Evolutionary conservation across 176 grass and related monocot genomes (phyloP), one percentile per base, ranked within the genome.

Genomic region (Leersia perrieri): DNA sequence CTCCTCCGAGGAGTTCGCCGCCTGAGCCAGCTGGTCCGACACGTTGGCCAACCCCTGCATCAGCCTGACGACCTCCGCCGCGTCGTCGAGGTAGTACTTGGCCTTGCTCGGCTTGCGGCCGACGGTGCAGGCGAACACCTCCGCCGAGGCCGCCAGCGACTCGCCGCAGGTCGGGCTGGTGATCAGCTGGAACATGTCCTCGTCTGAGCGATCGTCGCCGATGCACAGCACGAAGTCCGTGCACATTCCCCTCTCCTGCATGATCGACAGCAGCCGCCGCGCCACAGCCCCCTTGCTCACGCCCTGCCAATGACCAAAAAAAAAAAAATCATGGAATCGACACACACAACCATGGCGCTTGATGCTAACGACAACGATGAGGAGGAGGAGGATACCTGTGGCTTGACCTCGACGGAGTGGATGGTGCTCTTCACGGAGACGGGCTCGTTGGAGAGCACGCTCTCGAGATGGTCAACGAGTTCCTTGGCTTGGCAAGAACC

Each of bases 401-500:
- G 95, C 72, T 95, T 98, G 51, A 94, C 92, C 60, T 88, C 92
- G 8, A 98, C 92, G 3, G 83, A 91, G 60, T 93, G 87, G 11
- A 35, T 11, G 8, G 88, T 91, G 22, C 87, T 90, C 89, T 94
- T 94, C 72, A 97, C 94, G 0, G 94, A 97, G 5, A 94, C 94
- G 7, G 92, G 95, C 14, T 95, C 95, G 33, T 95, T 98, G 0
- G 92, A 58, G 3, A 98, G 85, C 26, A 93, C 95, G 3, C 92
- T 93, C 69, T 91, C 92, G 12, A 98, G 84, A 33, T 98, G 95
- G 73, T 93, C 84, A 18, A 98, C 87, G 18, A 98, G 95, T 74
- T 95, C 95, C 83, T 98, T 98, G 1, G 95, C 95, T 60, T 95
- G 95, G 74, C 95, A 98, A 31, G 95, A 98, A 8, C 95, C 95